Conservation (phyloP, 202 grass and related monocot species). For the Cymbopogon flexuosus region DNA sequence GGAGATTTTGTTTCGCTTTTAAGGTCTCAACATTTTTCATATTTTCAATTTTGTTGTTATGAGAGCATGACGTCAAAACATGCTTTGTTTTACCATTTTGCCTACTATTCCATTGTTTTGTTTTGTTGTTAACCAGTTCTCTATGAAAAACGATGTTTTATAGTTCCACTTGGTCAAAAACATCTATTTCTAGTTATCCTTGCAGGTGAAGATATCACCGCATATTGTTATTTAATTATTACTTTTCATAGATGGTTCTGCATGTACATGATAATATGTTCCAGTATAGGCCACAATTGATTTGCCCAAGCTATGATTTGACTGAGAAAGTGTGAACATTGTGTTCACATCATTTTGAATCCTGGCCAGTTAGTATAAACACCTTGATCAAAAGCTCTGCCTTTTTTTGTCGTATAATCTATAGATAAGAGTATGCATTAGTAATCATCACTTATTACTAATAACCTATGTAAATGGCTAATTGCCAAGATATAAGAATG, state of each 20-base stretch:
- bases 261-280: neutral
- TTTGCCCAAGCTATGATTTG: conserved; percentile 19
- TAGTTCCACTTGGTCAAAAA: neutral
- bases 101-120: neutral
- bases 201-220: neutral
- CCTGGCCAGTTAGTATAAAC: neutral
- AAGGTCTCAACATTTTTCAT: neutral
- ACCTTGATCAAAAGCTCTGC: neutral
- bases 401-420: conserved; percentile 2
- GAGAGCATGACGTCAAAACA: neutral
- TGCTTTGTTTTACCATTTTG: neutral
- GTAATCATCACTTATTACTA: neutral
- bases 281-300: conserved; percentile 11
- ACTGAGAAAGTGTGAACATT: conserved; percentile 1
- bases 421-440: conserved; percentile 1
- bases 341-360: neutral
- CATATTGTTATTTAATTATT: conserved; percentile 2
- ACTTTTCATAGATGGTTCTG: neutral
- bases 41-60: neutral
- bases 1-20: neutral
- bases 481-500: neutral
- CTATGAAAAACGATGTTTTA: conserved; percentile 16
- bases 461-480: neutral
- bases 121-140: conserved; percentile 8
- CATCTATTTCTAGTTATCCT: conserved; percentile 1